Percentiles rank a stretch among this genome's conserved stretches.
phyloP scores from a whole-genome alignment of 495 filamentous ascomycete genomes.

The Tuber magnatum region DNA sequence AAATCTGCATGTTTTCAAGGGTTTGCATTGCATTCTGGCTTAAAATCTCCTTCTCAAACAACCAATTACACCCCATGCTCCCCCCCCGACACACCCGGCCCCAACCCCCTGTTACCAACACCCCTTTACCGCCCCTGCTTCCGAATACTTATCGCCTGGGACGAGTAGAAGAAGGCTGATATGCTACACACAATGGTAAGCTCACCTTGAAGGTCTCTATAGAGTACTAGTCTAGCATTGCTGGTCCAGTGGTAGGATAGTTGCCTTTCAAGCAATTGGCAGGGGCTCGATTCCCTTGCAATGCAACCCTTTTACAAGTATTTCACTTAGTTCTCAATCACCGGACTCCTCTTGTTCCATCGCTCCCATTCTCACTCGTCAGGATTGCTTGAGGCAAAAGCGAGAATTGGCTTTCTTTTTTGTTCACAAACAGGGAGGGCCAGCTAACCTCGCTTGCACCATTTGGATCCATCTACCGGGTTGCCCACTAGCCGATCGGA shows the following conservation, averaged over 20 bases:
- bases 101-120: too few species aligned
- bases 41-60: too few species aligned
- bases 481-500: neutral
- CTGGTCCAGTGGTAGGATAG: conserved; percentile 24
- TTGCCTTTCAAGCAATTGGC: conserved; percentile 24
- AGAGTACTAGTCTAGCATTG: conserved; percentile 5
- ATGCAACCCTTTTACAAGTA: conserved; percentile 7
- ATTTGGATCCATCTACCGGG: neutral
- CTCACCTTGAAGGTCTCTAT: too few species aligned
- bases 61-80: too few species aligned
- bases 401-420: neutral
- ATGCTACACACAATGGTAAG: too few species aligned
- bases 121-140: too few species aligned
- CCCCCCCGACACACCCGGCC: too few species aligned
- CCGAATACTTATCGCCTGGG: too few species aligned
- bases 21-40: too few species aligned
- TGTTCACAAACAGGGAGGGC: neutral
- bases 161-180: neutral
- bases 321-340: neutral
- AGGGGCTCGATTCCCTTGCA: conserved; percentile 24
- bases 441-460: neutral
- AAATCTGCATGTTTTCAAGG: too few species aligned
- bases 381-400: neutral
- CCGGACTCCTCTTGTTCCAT: neutral
- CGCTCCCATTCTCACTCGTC: neutral